A percentile compares a stretch with the other conserved stretches of the same genome.
These are phyloP conservation scores for Eucalyptus sp. DNA, from an alignment of 345 rosid species.

Conservation along the genomic window DNA sequence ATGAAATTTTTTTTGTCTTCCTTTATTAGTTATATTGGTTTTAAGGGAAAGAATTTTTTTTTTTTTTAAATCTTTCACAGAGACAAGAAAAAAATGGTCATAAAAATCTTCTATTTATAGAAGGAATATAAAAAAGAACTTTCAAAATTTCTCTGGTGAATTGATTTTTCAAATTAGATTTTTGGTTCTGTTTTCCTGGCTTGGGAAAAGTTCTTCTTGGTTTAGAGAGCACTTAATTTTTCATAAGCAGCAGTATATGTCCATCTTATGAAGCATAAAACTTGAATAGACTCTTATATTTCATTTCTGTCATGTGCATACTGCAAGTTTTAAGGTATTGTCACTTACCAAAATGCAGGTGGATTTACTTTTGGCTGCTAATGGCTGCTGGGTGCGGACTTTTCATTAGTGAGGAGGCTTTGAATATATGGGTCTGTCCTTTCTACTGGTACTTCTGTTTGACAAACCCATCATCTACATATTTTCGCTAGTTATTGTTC, in stretches of 20 bases:
- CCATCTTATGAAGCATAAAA: background rate
- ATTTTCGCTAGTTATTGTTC: background rate
- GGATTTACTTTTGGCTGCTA: conserved; percentile 90
- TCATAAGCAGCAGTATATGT: background rate
- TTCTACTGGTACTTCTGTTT: conserved; percentile 50
- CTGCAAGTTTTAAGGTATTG: background rate
- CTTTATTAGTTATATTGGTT: background rate
- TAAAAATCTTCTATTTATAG: background rate
- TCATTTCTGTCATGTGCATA: background rate
- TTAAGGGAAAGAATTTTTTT: background rate
- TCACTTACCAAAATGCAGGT: conserved; percentile 25
- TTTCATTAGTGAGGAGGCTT: conserved; percentile 84
- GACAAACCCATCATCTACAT: conserved; percentile 1
- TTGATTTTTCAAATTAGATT: background rate
- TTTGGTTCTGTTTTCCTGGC: background rate
- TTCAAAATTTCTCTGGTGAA: background rate
- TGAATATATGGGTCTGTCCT: conserved; percentile 94
- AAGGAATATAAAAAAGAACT: background rate
- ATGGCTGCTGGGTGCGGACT: conserved; percentile 93
- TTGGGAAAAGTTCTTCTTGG: background rate
- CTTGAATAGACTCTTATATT: background rate
- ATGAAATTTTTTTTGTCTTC: background rate
- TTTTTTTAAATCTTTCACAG: background rate
- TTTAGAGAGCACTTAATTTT: background rate
- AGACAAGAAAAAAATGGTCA: background rate